Conservation (phyloP, 2,329 filamentous ascomycete species). For the Cryphonectria naterciae region DNA sequence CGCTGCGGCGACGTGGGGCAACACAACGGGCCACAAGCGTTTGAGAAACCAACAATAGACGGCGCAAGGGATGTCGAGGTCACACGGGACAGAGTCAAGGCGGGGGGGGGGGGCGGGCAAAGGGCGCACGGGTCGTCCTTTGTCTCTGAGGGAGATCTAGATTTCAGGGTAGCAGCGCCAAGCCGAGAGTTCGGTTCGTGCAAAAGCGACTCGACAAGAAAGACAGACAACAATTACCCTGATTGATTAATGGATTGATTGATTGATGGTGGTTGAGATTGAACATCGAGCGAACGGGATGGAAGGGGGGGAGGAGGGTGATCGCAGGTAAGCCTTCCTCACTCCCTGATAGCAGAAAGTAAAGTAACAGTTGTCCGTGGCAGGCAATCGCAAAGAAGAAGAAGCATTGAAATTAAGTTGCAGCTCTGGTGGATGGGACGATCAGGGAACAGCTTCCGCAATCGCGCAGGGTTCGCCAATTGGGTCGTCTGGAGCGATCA, state of each 20-base stretch:
- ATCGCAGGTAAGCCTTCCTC: too few species aligned
- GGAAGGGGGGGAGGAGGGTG: too few species aligned
- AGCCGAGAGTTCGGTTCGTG: neutral
- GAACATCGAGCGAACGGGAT: neutral
- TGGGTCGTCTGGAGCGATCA: neutral
- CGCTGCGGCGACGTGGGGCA: neutral
- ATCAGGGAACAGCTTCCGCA: conserved; percentile 6
- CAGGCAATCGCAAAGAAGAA: neutral
- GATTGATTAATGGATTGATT: too few species aligned
- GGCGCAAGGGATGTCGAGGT: conserved; percentile 10
- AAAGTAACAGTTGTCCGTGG: neutral
- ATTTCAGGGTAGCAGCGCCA: neutral
- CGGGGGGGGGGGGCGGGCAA: neutral
- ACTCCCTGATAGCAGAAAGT: too few species aligned
- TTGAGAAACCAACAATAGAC: neutral
- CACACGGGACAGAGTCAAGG: neutral
- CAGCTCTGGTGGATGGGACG: conserved; percentile 7
- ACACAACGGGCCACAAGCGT: neutral
- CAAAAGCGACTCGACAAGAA: neutral
- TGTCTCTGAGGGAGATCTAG: neutral
- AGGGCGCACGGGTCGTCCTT: neutral
- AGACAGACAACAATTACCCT: neutral
- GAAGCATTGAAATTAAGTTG: conserved; percentile 4
- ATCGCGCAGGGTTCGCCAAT: neutral
- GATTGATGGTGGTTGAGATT: too few species aligned